Conservation (phyloP, 345 rosid species). For the Corymbia maculata region DNA sequence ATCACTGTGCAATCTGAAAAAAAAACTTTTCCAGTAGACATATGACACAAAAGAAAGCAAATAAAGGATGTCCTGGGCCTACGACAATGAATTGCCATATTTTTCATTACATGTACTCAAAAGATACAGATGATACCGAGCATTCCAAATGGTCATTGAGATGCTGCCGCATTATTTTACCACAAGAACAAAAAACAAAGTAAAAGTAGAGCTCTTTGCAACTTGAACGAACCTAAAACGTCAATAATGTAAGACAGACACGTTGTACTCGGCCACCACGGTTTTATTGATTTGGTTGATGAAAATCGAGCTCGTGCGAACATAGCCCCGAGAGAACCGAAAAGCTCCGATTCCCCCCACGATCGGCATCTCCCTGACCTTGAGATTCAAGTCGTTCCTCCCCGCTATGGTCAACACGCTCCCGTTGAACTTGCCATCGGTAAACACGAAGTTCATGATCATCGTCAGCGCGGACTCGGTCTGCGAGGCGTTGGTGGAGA, state of each 20-base stretch:
- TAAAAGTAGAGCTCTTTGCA: not conserved
- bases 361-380: conserved; percentile 18
- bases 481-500: conserved; percentile 10
- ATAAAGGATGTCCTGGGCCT: not conserved
- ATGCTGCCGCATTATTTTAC: not conserved
- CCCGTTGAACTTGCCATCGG: conserved; percentile 21
- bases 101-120: not conserved
- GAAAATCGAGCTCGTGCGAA: conserved; percentile 4
- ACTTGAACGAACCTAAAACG: not conserved
- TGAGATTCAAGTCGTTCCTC: not conserved
- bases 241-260: not conserved
- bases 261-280: not conserved
- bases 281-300: not conserved
- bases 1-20: too few relatives aligned
- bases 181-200: not conserved
- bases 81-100: not conserved
- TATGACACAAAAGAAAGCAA: not conserved
- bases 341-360: conserved; percentile 20
- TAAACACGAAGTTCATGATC: conserved; percentile 17
- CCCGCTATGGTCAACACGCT: conserved; percentile 16
- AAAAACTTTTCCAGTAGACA: not conserved
- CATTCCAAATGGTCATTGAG: not conserved
- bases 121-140: not conserved
- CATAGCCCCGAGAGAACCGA: conserved; percentile 24
- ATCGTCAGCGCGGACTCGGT: conserved; percentile 3